A percentile compares a stretch with the other conserved stretches of the same genome.
These are phyloP conservation scores for Chlamydomonas sp. DNA, from an alignment of 139 green algal species.

Conservation along the genomic window DNA sequence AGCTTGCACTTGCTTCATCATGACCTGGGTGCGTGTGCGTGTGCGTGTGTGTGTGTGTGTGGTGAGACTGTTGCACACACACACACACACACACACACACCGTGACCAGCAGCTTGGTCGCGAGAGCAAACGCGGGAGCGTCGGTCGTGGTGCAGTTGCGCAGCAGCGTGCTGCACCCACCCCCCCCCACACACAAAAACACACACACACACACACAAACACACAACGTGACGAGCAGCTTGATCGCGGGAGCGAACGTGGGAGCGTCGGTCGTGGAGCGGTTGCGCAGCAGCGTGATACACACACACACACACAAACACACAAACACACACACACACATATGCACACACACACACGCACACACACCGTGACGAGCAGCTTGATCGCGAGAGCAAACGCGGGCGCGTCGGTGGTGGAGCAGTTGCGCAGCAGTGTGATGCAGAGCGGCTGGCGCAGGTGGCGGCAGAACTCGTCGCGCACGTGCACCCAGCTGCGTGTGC, in stretches of 20 bases:
- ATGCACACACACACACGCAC: no score
- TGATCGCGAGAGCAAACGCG: slow-evolving; percentile 43
- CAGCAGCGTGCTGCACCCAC: slow-evolving; percentile 75
- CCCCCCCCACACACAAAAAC: no score
- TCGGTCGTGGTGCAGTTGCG: slow-evolving; percentile 59
- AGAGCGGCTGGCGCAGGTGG: slow-evolving; percentile 75
- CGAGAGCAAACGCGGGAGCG: slow-evolving; percentile 39
- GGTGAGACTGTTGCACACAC: no score
- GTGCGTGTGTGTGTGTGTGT: no score
- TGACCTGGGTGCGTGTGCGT: no score
- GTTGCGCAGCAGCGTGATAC: slow-evolving; percentile 75
- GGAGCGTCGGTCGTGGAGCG: slow-evolving; percentile 38
- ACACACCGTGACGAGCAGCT: slow-evolving; percentile 39
- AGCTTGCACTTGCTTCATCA: slow-evolving; percentile 36
- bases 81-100: no score
- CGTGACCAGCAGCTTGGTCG: slow-evolving; percentile 39
- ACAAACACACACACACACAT: no score
- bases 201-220: no score
- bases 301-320: no score
- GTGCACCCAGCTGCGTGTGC: slow-evolving; percentile 64
- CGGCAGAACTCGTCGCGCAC: slow-evolving; percentile 56
- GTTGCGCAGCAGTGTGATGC: slow-evolving; percentile 75
- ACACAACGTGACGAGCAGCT: slow-evolving; percentile 39
- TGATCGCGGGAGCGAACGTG: slow-evolving; percentile 43
- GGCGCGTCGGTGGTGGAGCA: slow-evolving; percentile 38